Conservation (phyloP, 352 stramenopile species). For the Phytophthora lateralis region DNA sequence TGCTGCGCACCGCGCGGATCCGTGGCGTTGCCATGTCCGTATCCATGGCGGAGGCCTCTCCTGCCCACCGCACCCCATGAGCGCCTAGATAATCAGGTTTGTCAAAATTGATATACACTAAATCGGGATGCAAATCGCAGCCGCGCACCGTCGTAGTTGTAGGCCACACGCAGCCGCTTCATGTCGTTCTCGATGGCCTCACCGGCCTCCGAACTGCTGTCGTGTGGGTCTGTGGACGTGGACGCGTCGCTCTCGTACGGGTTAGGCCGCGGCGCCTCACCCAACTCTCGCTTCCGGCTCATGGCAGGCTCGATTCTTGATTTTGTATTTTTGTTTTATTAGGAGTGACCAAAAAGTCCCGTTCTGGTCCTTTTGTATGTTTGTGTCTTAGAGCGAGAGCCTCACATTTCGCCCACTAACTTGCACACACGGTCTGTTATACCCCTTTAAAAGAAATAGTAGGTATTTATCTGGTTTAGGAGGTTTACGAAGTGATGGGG, state of each 20-base stretch:
- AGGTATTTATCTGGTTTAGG: too few relatives aligned
- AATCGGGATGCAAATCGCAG: slow-evolving; percentile 1
- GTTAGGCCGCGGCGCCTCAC: slow-evolving; percentile 1
- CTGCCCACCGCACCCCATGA: slow-evolving; percentile 31
- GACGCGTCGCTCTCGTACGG: slow-evolving; percentile 29
- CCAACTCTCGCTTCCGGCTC: slow-evolving; percentile 28
- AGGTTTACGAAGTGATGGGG: too few relatives aligned
- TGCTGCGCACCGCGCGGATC: slow-evolving; percentile 13
- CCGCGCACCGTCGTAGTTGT: slow-evolving; percentile 55
- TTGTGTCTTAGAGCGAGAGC: too few relatives aligned
- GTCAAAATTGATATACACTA: not conserved
- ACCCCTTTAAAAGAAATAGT: too few relatives aligned
- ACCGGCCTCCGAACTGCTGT: slow-evolving; percentile 29
- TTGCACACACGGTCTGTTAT: too few relatives aligned
- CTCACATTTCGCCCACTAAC: too few relatives aligned
- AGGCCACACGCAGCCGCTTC: slow-evolving; percentile 74
- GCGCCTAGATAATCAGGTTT: not conserved
- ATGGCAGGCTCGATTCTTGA: not conserved
- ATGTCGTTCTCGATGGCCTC: slow-evolving; percentile 73
- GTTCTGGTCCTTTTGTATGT: too few relatives aligned
- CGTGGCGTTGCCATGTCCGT: slow-evolving; percentile 30
- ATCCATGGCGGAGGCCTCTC: slow-evolving; percentile 32
- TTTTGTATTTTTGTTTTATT: not conserved
- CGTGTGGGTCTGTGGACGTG: slow-evolving; percentile 19
- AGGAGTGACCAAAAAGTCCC: not conserved